These are phyloP conservation scores for Entomophthora muscae DNA, from an alignment of 371 early-diverging fungal genomes.

Conservation along the genomic window DNA sequence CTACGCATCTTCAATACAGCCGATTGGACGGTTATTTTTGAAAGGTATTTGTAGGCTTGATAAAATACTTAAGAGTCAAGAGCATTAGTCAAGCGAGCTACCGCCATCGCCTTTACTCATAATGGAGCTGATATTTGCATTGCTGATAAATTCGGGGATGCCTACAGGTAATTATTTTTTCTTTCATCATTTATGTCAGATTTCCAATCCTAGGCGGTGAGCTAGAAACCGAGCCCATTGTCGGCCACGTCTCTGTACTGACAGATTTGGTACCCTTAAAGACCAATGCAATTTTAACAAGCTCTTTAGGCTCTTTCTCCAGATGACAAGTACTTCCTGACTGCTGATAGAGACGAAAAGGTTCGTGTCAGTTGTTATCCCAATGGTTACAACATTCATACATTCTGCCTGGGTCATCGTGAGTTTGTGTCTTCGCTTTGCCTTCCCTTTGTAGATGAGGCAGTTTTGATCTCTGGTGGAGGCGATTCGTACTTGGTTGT, in stretches of 20 bases:
- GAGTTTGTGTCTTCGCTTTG: conserved; percentile 26
- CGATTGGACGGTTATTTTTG: background rate
- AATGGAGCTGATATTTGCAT: conserved; percentile 37
- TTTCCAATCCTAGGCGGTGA: conserved; percentile 6
- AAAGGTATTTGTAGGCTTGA: background rate
- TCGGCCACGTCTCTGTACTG: conserved; percentile 90
- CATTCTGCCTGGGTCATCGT: conserved; percentile 81
- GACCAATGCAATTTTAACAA: background rate
- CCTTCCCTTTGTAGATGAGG: background rate
- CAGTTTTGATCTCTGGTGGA: conserved; percentile 53
- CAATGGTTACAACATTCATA: conserved; percentile 68
- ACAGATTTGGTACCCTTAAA: conserved; percentile 52
- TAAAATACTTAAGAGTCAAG: conserved; percentile 13
- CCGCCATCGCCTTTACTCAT: conserved; percentile 41
- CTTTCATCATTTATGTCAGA: background rate
- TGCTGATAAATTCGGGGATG: conserved; percentile 95
- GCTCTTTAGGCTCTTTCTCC: conserved; percentile 26
- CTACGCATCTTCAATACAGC: background rate
- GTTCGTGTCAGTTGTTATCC: conserved; percentile 81
- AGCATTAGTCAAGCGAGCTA: conserved; percentile 40
- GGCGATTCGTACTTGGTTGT: conserved; percentile 36
- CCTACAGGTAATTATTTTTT: conserved; percentile 34
- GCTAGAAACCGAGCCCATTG: conserved; percentile 27
- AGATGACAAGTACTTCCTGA: conserved; percentile 49
- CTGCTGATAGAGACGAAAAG: conserved; percentile 93